A percentile compares a stretch with the other conserved stretches of the same genome.
Conservation (phyloP, 1,284 basidiomycete species). For the Trichosporon asahii region DNA sequence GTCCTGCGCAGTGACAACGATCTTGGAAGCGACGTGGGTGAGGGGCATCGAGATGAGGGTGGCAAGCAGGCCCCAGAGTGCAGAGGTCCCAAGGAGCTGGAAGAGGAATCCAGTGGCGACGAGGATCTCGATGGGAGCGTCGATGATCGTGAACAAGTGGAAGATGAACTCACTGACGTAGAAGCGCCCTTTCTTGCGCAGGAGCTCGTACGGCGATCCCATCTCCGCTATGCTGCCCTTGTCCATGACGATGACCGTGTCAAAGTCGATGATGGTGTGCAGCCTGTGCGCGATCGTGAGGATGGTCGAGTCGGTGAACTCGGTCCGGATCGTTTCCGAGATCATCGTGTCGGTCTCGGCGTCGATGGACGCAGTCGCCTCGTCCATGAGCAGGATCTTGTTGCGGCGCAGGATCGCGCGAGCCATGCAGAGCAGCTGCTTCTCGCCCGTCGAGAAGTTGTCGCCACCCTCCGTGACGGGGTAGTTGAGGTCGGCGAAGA, state of each 20-base stretch:
- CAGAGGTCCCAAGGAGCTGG: slow-evolving; percentile 65
- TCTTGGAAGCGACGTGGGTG: slow-evolving; percentile 80
- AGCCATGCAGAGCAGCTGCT: slow-evolving; percentile 79
- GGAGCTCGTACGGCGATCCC: slow-evolving; percentile 67
- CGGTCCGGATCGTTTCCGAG: slow-evolving; percentile 53
- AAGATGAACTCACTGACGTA: slow-evolving; percentile 78
- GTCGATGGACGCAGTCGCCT: slow-evolving; percentile 62
- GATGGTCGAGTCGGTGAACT: slow-evolving; percentile 60
- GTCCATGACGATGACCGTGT: slow-evolving; percentile 63
- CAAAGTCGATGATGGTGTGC: slow-evolving; percentile 75
- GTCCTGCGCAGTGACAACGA: slow-evolving; percentile 78
- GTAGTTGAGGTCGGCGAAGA: slow-evolving; percentile 81
- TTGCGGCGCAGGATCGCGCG: slow-evolving; percentile 72
- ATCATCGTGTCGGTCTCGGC: slow-evolving; percentile 60
- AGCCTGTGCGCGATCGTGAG: slow-evolving; percentile 63
- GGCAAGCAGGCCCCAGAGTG: slow-evolving; percentile 74
- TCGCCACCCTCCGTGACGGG: slow-evolving; percentile 68
- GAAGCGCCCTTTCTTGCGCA: slow-evolving; percentile 69
- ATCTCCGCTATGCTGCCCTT: slow-evolving; percentile 70
- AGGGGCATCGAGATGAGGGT: slow-evolving; percentile 78
- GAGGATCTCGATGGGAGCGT: slow-evolving; percentile 79
- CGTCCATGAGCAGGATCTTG: slow-evolving; percentile 76
- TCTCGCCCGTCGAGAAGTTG: slow-evolving; percentile 87
- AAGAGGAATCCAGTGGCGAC: slow-evolving; percentile 76
- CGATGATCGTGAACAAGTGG: slow-evolving; percentile 59